phyloP scores from a whole-genome alignment of 495 filamentous ascomycete genomes.

The Xylaria cubensis region DNA sequence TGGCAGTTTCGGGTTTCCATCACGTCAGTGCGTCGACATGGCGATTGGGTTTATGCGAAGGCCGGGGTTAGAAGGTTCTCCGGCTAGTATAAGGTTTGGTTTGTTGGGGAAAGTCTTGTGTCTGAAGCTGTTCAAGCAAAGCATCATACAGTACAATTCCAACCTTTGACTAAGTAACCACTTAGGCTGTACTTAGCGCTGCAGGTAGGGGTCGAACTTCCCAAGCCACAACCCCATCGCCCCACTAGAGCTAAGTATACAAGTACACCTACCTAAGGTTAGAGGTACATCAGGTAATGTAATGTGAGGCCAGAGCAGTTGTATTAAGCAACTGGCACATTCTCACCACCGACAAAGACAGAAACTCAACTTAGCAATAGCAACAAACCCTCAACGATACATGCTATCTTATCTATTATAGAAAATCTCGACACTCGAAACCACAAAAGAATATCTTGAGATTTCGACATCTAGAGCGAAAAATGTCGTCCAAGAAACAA shows the following conservation, averaged over 20 bases:
- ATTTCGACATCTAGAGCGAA: not conserved
- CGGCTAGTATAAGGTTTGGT: not conserved
- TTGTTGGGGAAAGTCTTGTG: not conserved
- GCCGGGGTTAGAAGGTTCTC: conserved; percentile 1
- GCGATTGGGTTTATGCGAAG: conserved; percentile 20
- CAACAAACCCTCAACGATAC: not conserved
- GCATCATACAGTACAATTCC: conserved; percentile 9
- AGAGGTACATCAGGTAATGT: too few species aligned
- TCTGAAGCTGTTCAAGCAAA: not conserved
- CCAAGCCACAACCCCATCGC: not conserved
- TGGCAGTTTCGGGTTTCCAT: conserved; percentile 37
- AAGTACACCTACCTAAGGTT: too few species aligned
- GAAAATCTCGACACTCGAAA: not conserved
- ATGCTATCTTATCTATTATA: not conserved
- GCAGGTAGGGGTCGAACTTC: not conserved
- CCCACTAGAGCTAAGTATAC: too few species aligned
- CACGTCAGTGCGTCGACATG: conserved; percentile 34
- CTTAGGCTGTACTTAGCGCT: not conserved
- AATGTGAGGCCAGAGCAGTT: too few species aligned
- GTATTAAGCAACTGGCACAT: too few species aligned
- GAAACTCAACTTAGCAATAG: not conserved
- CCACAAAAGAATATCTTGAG: not conserved
- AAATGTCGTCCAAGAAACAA: conserved; percentile 25
- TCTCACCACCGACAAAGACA: not conserved
- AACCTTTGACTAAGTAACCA: not conserved